Percentiles rank a stretch among this genome's conserved stretches.
These are phyloP conservation scores for Polygonum maritimum DNA, from an alignment of 148 eudicot genomes.

Conservation along the genomic window DNA sequence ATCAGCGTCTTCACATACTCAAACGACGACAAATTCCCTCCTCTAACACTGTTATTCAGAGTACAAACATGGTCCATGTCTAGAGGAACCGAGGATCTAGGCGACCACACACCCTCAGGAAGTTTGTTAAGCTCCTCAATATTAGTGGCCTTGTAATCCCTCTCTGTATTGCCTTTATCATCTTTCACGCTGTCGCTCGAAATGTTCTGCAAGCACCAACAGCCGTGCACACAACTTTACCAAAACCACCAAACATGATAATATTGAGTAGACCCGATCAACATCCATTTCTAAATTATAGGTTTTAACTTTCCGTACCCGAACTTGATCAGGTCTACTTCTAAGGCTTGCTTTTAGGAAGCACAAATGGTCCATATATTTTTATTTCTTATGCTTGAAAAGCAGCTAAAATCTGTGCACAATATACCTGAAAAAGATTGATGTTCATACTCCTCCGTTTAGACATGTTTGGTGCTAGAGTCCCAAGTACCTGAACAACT, in stretches of 20 bases:
- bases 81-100: conserved; percentile 25
- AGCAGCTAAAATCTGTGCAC: not conserved
- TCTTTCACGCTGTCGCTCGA: conserved; percentile 19
- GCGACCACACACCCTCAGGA: conserved; percentile 27
- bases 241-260: not conserved
- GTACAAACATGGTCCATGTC: conserved; percentile 20
- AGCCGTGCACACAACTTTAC: not conserved
- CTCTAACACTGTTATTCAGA: conserved; percentile 18
- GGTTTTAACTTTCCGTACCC: too few relatives aligned
- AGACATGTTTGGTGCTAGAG: conserved; percentile 63
- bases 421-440: conserved; percentile 49
- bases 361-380: not conserved
- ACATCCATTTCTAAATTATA: too few relatives aligned
- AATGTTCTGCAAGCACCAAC: conserved; percentile 24
- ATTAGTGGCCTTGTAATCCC: conserved; percentile 17
- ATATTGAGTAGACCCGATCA: too few relatives aligned
- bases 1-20: conserved; percentile 25
- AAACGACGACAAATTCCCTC: conserved; percentile 21
- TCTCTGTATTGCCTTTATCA: conserved; percentile 11
- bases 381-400: not conserved
- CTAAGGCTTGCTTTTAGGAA: too few relatives aligned
- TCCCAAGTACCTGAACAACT: conserved; percentile 84
- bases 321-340: too few relatives aligned
- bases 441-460: conserved; percentile 40
- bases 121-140: conserved; percentile 40